These are phyloP conservation scores for Epichloe aotearoae DNA, from an alignment of 2,329 filamentous ascomycete species.

Conservation along the genomic window DNA sequence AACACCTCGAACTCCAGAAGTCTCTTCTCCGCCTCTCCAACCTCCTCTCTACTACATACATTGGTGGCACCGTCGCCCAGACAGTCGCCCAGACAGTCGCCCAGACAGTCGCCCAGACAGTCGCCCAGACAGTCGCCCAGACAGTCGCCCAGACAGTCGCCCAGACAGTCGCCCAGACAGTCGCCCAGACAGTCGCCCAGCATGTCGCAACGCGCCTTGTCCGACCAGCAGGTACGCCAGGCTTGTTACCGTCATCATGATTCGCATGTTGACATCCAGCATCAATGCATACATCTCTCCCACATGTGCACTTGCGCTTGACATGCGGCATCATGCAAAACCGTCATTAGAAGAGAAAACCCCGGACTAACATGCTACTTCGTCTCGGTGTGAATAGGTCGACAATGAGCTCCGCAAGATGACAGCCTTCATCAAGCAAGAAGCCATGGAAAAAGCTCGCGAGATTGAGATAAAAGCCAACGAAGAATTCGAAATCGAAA, in stretches of 20 bases:
- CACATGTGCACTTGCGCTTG: no score
- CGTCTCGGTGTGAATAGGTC: constrained; percentile 48
- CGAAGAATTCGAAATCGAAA: constrained; percentile 98
- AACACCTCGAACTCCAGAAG: not conserved
- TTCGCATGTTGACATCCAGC: constrained; percentile 9
- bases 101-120: constrained; percentile 39
- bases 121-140: constrained; percentile 38
- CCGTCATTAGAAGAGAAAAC: not conserved
- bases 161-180: constrained; percentile 8
- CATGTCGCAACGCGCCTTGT: constrained; percentile 95
- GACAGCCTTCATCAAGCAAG: constrained; percentile 99
- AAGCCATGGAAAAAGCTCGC: constrained; percentile 90
- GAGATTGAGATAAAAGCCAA: constrained; percentile 98
- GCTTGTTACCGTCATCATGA: constrained; percentile 3
- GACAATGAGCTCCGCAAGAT: constrained; percentile 98
- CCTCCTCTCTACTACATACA: constrained; percentile 14
- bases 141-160: constrained; percentile 6
- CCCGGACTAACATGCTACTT: not conserved
- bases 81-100: constrained; percentile 28
- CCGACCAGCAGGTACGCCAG: constrained; percentile 76
- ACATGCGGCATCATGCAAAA: not conserved
- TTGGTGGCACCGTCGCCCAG: constrained; percentile 1
- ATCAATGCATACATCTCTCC: constrained; percentile 7
- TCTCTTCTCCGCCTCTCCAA: constrained; percentile 7
- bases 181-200: constrained; percentile 35